Conservation (phyloP, 1,139 yeast species). For the Pichia sp. region DNA sequence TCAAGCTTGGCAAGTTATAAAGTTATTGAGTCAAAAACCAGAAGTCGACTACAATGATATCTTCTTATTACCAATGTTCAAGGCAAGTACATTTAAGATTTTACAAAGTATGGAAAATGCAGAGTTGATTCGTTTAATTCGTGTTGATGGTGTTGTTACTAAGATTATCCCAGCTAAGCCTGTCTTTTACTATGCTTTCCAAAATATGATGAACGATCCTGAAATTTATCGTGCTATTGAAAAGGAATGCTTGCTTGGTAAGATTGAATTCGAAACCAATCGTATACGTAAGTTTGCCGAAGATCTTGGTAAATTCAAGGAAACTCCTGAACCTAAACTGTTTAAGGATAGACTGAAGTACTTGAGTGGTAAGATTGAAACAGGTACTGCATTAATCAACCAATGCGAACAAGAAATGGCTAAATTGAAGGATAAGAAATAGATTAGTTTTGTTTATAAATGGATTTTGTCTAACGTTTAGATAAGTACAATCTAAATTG, state of each 20-base stretch:
- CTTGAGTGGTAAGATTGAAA: slow-evolving; percentile 61
- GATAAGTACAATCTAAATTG: no score
- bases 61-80: slow-evolving; percentile 61
- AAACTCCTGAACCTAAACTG: slow-evolving; percentile 40
- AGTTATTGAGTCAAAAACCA: slow-evolving; percentile 52
- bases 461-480: neutral
- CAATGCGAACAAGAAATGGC: slow-evolving; percentile 26
- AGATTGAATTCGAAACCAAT: slow-evolving; percentile 59
- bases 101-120: slow-evolving; percentile 73
- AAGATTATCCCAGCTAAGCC: slow-evolving; percentile 82
- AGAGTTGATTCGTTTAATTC: slow-evolving; percentile 66
- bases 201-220: slow-evolving; percentile 56
- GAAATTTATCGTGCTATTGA: slow-evolving; percentile 63
- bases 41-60: slow-evolving; percentile 51
- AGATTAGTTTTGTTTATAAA: neutral
- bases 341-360: slow-evolving; percentile 64
- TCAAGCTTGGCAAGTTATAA: slow-evolving; percentile 87
- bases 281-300: slow-evolving; percentile 66
- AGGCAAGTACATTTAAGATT: slow-evolving; percentile 52
- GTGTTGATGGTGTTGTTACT: slow-evolving; percentile 73
- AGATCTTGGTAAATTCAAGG: slow-evolving; percentile 63
- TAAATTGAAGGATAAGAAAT: slow-evolving; percentile 10
- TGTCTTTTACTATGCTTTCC: slow-evolving; percentile 77
- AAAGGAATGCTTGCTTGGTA: slow-evolving; percentile 51
- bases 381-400: slow-evolving; percentile 44